Base-by-base conservation (phyloP, 192 early-diverging fungal species). In the Fimicolochytrium jonesii region DNA sequence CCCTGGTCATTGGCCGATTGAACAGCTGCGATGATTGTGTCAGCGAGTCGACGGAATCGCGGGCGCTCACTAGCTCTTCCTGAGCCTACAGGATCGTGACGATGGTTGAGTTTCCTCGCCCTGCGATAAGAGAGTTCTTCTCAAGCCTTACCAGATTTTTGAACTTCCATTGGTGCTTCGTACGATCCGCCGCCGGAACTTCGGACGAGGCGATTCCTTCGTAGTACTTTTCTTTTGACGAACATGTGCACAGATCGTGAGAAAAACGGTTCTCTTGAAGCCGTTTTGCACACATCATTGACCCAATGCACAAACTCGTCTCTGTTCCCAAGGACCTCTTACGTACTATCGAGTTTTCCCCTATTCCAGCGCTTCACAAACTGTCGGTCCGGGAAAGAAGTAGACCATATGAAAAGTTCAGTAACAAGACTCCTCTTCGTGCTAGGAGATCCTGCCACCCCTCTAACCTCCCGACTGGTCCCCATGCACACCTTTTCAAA, bases 331-430 rank as follows among this genome's bases (percentile, higher is more conserved):
- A n/a, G n/a, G 7, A 23, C 25, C 47, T 64, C 50, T 48, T 49
- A 53, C 59, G 13, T 28, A 61, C 59, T 55, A 13, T 64, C 49
- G 17, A 66, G 47, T 29, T 82, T 77, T 32, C 76, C 86, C 35
- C 79, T 68, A 69, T 95, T 95, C 93, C 93, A 95, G n/a, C 78
- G 77, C 18, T 78, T 85, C 47, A 90, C 89, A 76, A 95, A 95
- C 34, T 90, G 47, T n/a, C n/a, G n/a, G n/a, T n/a, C n/a, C n/a
- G n/a, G n/a, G n/a, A 28, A 59, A 26, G 44, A 47, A 26, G 32
- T 23, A 15, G 55, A 45, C n/a, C 17, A 28, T 9, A 51, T 15
- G 28, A 31, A 15, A 10, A 18, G 25, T 9, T 15, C 33, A 32
- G 26, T 15, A n/a, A 1, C 17, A n/a, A n/a, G n/a, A n/a, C n/a